Conservation (phyloP, 495 filamentous ascomycete genomes). For the Penicillium maclennaniae region DNA sequence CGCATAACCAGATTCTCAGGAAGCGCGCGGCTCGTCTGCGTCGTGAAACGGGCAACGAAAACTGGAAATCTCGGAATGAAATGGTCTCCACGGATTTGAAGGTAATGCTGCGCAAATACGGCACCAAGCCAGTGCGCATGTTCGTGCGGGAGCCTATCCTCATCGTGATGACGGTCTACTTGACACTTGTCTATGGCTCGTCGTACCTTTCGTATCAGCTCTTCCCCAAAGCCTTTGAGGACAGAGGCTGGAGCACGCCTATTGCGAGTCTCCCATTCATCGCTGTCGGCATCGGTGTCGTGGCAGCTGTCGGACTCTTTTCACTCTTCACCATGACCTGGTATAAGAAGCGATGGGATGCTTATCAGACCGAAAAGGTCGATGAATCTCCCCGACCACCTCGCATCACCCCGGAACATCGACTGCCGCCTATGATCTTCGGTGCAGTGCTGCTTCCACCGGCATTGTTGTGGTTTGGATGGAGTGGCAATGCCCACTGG, state of each 20-base stretch:
- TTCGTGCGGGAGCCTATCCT: slow-evolving; percentile 52
- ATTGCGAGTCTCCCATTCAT: slow-evolving; percentile 48
- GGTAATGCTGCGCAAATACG: slow-evolving; percentile 37
- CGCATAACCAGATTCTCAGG: slow-evolving; percentile 44
- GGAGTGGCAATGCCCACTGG: slow-evolving; percentile 37
- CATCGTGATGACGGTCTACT: slow-evolving; percentile 39
- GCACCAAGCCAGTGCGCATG: slow-evolving; percentile 52
- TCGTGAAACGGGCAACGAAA: slow-evolving; percentile 49
- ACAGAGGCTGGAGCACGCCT: slow-evolving; percentile 38
- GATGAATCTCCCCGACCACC: neutral
- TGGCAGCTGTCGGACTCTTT: slow-evolving; percentile 18
- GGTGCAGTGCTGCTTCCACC: slow-evolving; percentile 48
- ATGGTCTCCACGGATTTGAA: slow-evolving; percentile 39
- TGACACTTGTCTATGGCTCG: slow-evolving; percentile 48
- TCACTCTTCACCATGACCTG: slow-evolving; percentile 23
- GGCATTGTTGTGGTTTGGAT: slow-evolving; percentile 56
- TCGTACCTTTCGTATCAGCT: slow-evolving; percentile 53
- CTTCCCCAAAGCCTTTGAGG: slow-evolving; percentile 48
- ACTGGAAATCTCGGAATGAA: slow-evolving; percentile 47
- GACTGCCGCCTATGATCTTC: slow-evolving; percentile 50
- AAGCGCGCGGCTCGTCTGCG: slow-evolving; percentile 44
- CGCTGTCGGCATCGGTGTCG: slow-evolving; percentile 44
- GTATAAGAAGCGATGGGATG: slow-evolving; percentile 18
- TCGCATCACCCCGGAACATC: slow-evolving; percentile 41
- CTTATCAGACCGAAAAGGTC: slow-evolving; percentile 3